These are phyloP conservation scores for Cordyceps sp. DNA, from an alignment of 2,329 filamentous ascomycete species.

Conservation along the genomic window DNA sequence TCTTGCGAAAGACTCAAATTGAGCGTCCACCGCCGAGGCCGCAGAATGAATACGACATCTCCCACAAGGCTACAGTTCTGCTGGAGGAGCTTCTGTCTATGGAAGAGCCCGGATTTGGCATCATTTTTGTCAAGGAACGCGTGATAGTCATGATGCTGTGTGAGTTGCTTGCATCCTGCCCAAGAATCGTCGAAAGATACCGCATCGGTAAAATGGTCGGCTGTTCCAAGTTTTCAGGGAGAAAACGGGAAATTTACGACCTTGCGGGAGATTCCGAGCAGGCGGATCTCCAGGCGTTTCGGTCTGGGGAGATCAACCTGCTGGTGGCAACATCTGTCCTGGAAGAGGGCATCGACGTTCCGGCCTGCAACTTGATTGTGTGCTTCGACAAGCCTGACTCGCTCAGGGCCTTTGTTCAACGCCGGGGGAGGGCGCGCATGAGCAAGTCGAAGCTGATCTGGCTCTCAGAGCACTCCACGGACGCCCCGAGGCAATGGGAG, in stretches of 20 bases:
- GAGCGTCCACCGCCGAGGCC: conserved; percentile 4
- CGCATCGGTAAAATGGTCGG: conserved; percentile 39
- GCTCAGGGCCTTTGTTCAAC: conserved; percentile 42
- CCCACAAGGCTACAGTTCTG: conserved; percentile 40
- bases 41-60: conserved; percentile 18
- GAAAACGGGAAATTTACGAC: conserved; percentile 24
- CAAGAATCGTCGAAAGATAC: conserved; percentile 27
- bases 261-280: conserved; percentile 15
- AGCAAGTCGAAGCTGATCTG: conserved; percentile 32
- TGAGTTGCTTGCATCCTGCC: conserved; percentile 37
- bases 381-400: conserved; percentile 34
- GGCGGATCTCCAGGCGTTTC: conserved; percentile 28
- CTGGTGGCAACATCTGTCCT: conserved; percentile 47
- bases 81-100: conserved; percentile 30
- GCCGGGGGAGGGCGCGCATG: conserved; percentile 35
- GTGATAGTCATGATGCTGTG: conserved; percentile 42
- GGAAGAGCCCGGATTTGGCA: conserved; percentile 30
- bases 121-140: conserved; percentile 52
- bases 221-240: conserved; percentile 20
- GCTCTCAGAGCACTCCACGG: conserved; percentile 17
- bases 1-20: conserved; percentile 21
- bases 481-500: conserved; percentile 36
- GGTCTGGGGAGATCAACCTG: conserved; percentile 34
- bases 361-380: conserved; percentile 44
- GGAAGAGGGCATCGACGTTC: conserved; percentile 53